Percentiles rank a stretch among this genome's conserved stretches.
phyloP scores from a whole-genome alignment of 495 filamentous ascomycete genomes.

The Elaphomyces granulatus region DNA sequence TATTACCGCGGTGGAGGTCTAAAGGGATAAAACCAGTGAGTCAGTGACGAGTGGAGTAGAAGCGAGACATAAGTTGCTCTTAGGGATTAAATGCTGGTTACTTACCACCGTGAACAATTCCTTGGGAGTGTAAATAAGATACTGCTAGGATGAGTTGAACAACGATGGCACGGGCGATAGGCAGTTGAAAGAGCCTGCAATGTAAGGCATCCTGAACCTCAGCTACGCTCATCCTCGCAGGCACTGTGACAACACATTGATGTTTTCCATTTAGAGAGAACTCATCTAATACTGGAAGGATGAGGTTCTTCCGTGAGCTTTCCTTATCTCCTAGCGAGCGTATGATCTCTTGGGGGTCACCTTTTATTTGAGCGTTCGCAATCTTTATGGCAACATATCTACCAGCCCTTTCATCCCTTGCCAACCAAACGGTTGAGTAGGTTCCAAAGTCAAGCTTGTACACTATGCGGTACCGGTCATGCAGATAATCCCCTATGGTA shows the following conservation, averaged over 20 bases:
- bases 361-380: too few relatives aligned
- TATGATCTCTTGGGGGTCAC: too few relatives aligned
- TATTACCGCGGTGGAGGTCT: slow-evolving; percentile 21
- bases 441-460: slow-evolving; percentile 22
- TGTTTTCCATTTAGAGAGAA: slow-evolving; percentile 32
- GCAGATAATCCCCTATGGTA: slow-evolving; percentile 21
- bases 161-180: slow-evolving; percentile 26
- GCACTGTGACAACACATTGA: slow-evolving; percentile 23
- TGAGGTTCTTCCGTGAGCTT: slow-evolving; percentile 10
- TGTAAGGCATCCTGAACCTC: slow-evolving; percentile 18
- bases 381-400: slow-evolving; percentile 24
- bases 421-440: slow-evolving; percentile 25
- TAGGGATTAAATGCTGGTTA: too few relatives aligned
- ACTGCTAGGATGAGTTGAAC: slow-evolving; percentile 25
- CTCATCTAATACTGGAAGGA: slow-evolving; percentile 25
- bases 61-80: too few relatives aligned
- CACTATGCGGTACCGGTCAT: slow-evolving; percentile 22
- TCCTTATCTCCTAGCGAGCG: slow-evolving; percentile 3
- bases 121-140: slow-evolving; percentile 20
- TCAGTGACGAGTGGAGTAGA: too few relatives aligned
- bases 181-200: slow-evolving; percentile 23
- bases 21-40: slow-evolving; percentile 21
- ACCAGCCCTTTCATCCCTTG: slow-evolving; percentile 12
- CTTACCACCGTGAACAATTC: too few relatives aligned
- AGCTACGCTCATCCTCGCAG: slow-evolving; percentile 19